phyloP scores from a whole-genome alignment of 371 early-diverging fungal genomes.

The Apophysomyces variabilis region DNA sequence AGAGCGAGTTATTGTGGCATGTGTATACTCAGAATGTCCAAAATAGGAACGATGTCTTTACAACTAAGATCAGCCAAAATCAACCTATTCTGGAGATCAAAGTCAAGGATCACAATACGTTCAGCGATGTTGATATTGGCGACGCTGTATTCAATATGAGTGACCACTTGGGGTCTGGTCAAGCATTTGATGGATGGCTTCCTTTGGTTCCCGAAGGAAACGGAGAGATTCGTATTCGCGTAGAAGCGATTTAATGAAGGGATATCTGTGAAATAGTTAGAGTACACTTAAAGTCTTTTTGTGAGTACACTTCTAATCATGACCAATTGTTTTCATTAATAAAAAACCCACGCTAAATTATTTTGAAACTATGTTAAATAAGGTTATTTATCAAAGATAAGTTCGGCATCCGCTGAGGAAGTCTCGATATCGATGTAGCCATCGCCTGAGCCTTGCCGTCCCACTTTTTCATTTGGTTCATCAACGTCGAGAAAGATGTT shows the following conservation, averaged over 20 bases:
- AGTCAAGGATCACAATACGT: slow-evolving; percentile 61
- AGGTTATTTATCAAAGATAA: not conserved
- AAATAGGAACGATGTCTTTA: slow-evolving; percentile 32
- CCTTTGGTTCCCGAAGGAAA: slow-evolving; percentile 14
- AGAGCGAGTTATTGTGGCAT: not conserved
- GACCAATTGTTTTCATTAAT: no score
- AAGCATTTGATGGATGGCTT: slow-evolving; percentile 18
- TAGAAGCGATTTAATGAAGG: slow-evolving; percentile 7
- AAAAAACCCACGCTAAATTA: no score
- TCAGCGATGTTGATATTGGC: slow-evolving; percentile 62
- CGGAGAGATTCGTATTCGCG: slow-evolving; percentile 15
- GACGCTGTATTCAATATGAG: slow-evolving; percentile 48
- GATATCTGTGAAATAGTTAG: not conserved
- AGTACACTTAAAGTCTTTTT: not conserved
- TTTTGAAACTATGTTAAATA: no score
- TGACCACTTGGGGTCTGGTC: slow-evolving; percentile 25
- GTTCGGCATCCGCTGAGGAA: not conserved
- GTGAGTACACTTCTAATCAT: not conserved
- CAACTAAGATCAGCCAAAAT: slow-evolving; percentile 33
- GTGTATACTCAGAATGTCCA: not conserved
- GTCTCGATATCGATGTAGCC: not conserved
- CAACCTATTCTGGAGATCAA: slow-evolving; percentile 41
- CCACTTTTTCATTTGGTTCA: not conserved
- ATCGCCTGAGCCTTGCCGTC: not conserved
- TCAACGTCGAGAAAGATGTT: not conserved